Evolutionary conservation across 805 yeast genomes (phyloP).

Genomic region (Saccharomycopsis oosterbeekiorum): DNA sequence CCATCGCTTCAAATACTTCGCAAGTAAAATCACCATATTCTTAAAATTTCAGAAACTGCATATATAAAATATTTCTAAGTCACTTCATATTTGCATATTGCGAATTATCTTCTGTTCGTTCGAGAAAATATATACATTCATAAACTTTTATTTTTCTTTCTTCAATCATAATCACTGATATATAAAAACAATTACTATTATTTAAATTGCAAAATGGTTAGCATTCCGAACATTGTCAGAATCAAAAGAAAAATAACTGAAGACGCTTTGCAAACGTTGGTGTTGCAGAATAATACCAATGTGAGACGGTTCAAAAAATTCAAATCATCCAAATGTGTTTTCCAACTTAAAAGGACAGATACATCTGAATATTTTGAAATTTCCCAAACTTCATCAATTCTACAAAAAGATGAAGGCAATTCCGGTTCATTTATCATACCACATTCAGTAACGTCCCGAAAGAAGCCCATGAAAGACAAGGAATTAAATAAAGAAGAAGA

Average conservation of each 20-base stretch:
- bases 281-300: slow-evolving; percentile 14
- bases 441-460: slow-evolving; percentile 21
- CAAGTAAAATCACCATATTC: background rate
- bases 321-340: slow-evolving; percentile 25
- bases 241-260: slow-evolving; percentile 81
- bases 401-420: slow-evolving; percentile 34
- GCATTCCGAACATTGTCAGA: slow-evolving; percentile 55
- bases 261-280: slow-evolving; percentile 78
- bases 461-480: slow-evolving; percentile 23
- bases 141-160: background rate
- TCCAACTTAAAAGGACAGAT: slow-evolving; percentile 3
- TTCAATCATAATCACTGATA: background rate
- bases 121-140: too few species aligned
- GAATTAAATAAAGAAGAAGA: slow-evolving; percentile 20
- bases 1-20: background rate
- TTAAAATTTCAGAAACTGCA: too few species aligned
- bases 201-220: background rate
- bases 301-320: slow-evolving; percentile 31
- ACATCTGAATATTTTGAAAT: background rate
- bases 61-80: background rate
- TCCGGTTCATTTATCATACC: slow-evolving; percentile 23
- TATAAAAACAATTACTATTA: background rate
- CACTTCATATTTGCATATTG: background rate
- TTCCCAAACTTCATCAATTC: slow-evolving; percentile 30
- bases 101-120: background rate